Percentiles rank a stretch among this genome's conserved stretches.
These are phyloP conservation scores for Amanita muscaria DNA, from an alignment of 768 basidiomycete genomes.

Conservation along the genomic window DNA sequence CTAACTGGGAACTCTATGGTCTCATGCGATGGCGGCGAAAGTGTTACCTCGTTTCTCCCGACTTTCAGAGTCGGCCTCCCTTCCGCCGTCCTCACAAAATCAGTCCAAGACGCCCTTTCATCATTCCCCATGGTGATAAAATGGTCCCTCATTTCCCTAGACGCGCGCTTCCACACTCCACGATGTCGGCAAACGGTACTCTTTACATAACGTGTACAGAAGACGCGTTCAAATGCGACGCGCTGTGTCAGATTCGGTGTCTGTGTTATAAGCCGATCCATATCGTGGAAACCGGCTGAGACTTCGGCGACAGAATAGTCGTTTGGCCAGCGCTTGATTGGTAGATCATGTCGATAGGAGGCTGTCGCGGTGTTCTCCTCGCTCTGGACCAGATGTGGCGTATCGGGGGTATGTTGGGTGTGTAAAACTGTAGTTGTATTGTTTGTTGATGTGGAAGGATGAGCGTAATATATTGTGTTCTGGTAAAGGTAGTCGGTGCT, in stretches of 20 bases:
- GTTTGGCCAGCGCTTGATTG: constrained; percentile 68
- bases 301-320: constrained; percentile 66
- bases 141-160: constrained; percentile 33
- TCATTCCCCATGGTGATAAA: constrained; percentile 48
- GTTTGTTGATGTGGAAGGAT: constrained; percentile 10
- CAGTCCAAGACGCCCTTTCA: constrained; percentile 59
- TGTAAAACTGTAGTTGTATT: no score
- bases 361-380: neutral
- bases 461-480: constrained; percentile 13
- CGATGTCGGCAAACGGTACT: constrained; percentile 66
- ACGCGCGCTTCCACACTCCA: constrained; percentile 57
- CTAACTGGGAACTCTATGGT: neutral
- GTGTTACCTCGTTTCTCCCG: neutral
- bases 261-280: constrained; percentile 33
- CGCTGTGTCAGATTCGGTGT: constrained; percentile 47
- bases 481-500: constrained; percentile 10
- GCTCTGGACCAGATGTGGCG: constrained; percentile 11
- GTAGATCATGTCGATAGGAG: constrained; percentile 46
- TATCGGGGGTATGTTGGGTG: constrained; percentile 5
- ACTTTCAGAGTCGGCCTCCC: constrained; percentile 32
- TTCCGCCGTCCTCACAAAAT: constrained; percentile 44
- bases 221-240: constrained; percentile 61
- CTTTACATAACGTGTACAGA: constrained; percentile 65
- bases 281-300: constrained; percentile 47
- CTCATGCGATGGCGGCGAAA: neutral